Evolutionary conservation across 148 eudicot species (phyloP).

Genomic region (Nepenthes mirabilis): DNA sequence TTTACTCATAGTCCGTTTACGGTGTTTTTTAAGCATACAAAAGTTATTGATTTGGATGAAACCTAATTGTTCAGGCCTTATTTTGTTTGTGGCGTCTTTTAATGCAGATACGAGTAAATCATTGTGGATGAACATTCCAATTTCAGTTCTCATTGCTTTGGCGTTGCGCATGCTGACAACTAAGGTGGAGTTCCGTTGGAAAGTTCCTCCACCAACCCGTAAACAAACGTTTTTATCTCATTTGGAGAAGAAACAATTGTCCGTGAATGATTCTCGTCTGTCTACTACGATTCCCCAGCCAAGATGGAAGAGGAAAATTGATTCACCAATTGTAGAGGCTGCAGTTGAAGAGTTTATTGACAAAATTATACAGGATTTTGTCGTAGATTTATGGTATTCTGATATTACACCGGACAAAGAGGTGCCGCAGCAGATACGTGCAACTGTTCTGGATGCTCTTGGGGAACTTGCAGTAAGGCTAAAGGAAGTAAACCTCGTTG

Average conservation of each 20-base stretch:
- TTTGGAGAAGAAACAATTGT: constrained; percentile 66
- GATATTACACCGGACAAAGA: constrained; percentile 88
- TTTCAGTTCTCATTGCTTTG: constrained; percentile 56
- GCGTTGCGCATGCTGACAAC: constrained; percentile 42
- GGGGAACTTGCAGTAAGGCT: constrained; percentile 86
- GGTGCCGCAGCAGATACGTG: constrained; percentile 78
- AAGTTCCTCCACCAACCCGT: constrained; percentile 24
- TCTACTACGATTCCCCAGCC: constrained; percentile 40
- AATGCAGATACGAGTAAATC: constrained; percentile 93
- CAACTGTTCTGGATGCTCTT: constrained; percentile 67
- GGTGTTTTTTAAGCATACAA: no score
- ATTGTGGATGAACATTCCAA: constrained; percentile 95
- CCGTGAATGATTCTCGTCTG: constrained; percentile 72
- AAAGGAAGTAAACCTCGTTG: constrained; percentile 82
- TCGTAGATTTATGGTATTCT: constrained; percentile 82
- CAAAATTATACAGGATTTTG: constrained; percentile 82
- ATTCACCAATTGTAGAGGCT: constrained; percentile 77
- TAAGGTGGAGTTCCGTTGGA: constrained; percentile 68
- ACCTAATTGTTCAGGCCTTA: no score
- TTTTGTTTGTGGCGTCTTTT: background rate
- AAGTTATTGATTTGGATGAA: no score
- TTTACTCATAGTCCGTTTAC: no score
- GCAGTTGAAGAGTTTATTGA: constrained; percentile 71
- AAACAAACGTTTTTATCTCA: constrained; percentile 42
- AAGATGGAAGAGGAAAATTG: constrained; percentile 83